Percentiles rank a stretch among this genome's conserved stretches.
phyloP scores from a whole-genome alignment of 108 stramenopile species.

The Hondaea fermentalgiana region DNA sequence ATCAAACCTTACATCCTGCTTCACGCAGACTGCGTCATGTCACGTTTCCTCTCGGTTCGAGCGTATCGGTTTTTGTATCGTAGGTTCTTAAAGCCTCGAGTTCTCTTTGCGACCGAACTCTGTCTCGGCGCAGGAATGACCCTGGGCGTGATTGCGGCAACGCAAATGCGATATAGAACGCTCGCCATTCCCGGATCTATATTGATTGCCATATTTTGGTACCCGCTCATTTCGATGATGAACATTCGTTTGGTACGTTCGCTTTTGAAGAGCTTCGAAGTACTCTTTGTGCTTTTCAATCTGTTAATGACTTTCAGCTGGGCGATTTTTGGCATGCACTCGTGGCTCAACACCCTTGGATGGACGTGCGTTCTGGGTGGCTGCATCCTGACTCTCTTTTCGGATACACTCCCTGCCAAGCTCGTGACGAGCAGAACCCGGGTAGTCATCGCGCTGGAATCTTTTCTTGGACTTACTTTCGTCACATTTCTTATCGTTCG shows the following conservation, averaged over 20 bases:
- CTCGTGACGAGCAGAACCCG: not conserved
- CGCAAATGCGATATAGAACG: no score
- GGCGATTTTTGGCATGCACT: not conserved
- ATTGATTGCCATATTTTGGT: not conserved
- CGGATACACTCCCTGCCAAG: not conserved
- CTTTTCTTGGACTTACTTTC: not conserved
- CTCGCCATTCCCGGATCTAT: not conserved
- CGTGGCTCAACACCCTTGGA: not conserved
- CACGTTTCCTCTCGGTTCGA: not conserved
- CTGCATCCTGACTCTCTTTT: not conserved
- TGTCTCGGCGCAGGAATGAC: not conserved
- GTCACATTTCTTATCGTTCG: not conserved
- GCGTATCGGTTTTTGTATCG: not conserved
- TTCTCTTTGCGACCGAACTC: not conserved
- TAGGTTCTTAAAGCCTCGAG: not conserved
- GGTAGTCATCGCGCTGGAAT: no score
- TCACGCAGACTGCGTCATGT: not conserved
- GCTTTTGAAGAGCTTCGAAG: not conserved
- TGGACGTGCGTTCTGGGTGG: not conserved
- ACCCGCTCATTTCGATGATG: not conserved
- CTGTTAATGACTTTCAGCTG: not conserved
- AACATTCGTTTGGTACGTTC: not conserved
- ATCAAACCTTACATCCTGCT: not conserved
- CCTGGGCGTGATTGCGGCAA: not conserved
- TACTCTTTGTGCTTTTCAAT: not conserved